These are phyloP conservation scores for Cordyceps fumosorosea DNA, from an alignment of 2,329 filamentous ascomycete genomes.

Conservation along the genomic window DNA sequence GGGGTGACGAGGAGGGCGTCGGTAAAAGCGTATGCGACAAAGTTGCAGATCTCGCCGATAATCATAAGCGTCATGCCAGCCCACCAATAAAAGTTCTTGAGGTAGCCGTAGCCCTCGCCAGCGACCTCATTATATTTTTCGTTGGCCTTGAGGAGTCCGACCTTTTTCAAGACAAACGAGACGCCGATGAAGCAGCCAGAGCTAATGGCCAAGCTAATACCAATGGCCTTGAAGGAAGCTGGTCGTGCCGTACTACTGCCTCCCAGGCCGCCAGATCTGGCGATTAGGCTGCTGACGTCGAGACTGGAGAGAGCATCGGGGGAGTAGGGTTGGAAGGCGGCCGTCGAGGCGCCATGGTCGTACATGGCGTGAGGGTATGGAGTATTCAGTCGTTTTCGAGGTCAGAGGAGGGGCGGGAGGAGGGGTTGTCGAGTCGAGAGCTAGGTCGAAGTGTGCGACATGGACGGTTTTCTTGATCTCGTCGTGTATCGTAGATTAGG, in stretches of 20 bases:
- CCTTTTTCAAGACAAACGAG: constrained; percentile 94
- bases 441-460: constrained; percentile 1
- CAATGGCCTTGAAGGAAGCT: constrained; percentile 71
- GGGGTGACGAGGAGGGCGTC: constrained; percentile 94
- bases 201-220: constrained; percentile 75
- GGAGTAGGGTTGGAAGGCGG: not conserved
- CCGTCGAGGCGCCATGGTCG: constrained; percentile 7
- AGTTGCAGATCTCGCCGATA: constrained; percentile 91
- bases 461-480: not conserved
- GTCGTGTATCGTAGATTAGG: not conserved
- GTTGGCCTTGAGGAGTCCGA: constrained; percentile 84
- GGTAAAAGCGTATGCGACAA: constrained; percentile 93
- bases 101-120: constrained; percentile 92
- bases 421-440: not conserved
- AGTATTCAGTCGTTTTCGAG: not conserved
- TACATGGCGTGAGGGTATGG: constrained; percentile 1
- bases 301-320: not conserved
- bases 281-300: not conserved
- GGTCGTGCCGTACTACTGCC: constrained; percentile 23
- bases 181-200: constrained; percentile 90
- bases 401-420: not conserved
- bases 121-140: constrained; percentile 94
- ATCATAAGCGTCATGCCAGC: constrained; percentile 95
- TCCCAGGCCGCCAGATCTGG: not conserved
- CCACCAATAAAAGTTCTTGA: constrained; percentile 97